Evolutionary conservation across 495 filamentous ascomycete species (phyloP), one percentile per base, ranked within the genome.

Genomic region (Amorphotheca resinae): DNA sequence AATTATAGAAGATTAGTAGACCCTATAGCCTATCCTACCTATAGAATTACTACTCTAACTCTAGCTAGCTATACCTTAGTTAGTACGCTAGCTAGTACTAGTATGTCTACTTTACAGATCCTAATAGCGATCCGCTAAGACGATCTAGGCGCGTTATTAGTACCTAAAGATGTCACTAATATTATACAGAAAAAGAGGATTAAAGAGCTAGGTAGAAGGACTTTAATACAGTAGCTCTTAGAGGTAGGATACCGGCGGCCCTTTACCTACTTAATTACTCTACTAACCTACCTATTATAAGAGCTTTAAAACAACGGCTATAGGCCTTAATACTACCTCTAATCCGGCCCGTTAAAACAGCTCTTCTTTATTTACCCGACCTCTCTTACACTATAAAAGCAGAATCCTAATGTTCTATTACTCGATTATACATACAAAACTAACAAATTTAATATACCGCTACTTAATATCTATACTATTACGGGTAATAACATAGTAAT

Each of bases 381-480:
- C 6, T 7, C 32, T 6, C 6, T 15, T 34, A 7, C 5, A 7
- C 16, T 34, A 8, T 17, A 6, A 6, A 34, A 34, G 16, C 32
- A 34, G 16, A 4, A 34, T 15, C 32, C 32, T 32, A 25, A 52
- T 32, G 46, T 52, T 32, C 15, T 52, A 11, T 23, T 52, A 12
- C 33, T 38, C 23, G 38, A 52, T 28, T 44, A 39, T 38, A 52
- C 41, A 0, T 50, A 52, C 21, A 50, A 52, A 33, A 45, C 46
- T 1, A 52, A 52, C 17, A 18, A 36, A 4, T 50, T 50, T 18
- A 52, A 52, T 12, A 44, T 52, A 46, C 39, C 33, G n/a, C 18
- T 52, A 14, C 35, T 50, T n/a, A 49, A 45, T 25, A 39, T 52
- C 22, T 31, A 32, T 31, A 32, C 23, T 8, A 44, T 42, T 15